Evolutionary conservation across 192 early-diverging fungal genomes (phyloP), one percentile per base, ranked within the genome.

Genomic region (Radiomyces spectabilis): DNA sequence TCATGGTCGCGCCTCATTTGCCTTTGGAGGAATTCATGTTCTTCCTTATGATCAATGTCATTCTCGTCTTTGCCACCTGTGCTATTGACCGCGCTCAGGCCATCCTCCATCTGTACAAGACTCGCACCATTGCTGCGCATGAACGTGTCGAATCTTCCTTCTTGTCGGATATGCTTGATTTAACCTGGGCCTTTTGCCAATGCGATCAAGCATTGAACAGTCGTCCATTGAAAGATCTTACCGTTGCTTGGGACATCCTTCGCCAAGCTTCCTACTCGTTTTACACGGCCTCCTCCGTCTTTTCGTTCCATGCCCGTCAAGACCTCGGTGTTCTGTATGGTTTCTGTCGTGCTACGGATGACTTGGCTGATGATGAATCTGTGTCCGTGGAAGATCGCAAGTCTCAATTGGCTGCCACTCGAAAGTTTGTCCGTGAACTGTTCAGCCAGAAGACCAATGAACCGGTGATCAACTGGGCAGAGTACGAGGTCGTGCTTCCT

Each of bases 21-120:
- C 79, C 79, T 0, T 13, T 81, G 10, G 79, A 81, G 56, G 79
- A 81, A 58, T 55, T 56, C 16, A 61, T 67, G 8, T 59, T 77
- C 13, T 81, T 81, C 41, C 65, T 75, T 34, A 37, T 81, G 30
- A 51, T 80, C n/a, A 65, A 63, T 33, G 41, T 52, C 2, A 40
- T 70, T 8, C 40, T 70, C 5, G 68, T 70, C 3, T 70, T 70
- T 60, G 68, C 68, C 19, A 55, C 51, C 10, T 57, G 53, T 52
- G 61, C 62, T 0, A 46, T 64, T 16, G 68, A 70, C 24, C 61
- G 61, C 3, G 42, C 61, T 0, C 48, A 64, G 13, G 57, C 68
- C 5, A 33, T 70, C 16, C 12, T 65, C 5, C 42, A 58, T 25
- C 42, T 62, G 3, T 55, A 48, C 44, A 42, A 56, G 18, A 47